Evolutionary conservation across 208 protist genomes (phyloP).

Genomic region (Hexamita inflata): DNA sequence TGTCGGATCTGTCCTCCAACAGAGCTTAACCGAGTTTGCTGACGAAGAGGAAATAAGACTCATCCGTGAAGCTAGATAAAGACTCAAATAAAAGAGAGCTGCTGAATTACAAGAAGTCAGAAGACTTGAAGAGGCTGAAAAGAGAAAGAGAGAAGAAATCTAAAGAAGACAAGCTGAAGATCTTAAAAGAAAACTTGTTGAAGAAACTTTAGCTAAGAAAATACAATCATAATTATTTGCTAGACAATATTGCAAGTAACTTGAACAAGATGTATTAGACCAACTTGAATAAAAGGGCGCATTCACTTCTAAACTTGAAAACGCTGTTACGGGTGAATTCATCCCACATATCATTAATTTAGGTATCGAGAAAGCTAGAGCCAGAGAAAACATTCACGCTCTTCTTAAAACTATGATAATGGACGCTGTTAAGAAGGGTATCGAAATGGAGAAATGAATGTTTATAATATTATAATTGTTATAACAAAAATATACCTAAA

Average conservation of each 20-base stretch:
- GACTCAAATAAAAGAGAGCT: background rate
- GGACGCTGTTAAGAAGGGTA: background rate
- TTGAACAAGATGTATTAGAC: conserved; percentile 8
- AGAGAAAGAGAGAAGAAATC: conserved; percentile 1
- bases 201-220: conserved; percentile 6
- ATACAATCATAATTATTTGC: background rate
- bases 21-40: conserved; percentile 7
- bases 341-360: background rate
- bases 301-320: background rate
- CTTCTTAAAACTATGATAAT: background rate
- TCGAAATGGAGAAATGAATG: conserved; percentile 2
- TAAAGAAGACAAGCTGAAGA: conserved; percentile 1
- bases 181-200: background rate
- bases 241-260: background rate
- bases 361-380: conserved; percentile 5
- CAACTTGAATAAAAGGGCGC: background rate
- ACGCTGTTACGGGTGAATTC: conserved; percentile 11
- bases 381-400: background rate
- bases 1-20: conserved; percentile 1
- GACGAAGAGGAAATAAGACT: conserved; percentile 2
- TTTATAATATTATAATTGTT: background rate
- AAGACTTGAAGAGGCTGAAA: conserved; percentile 13
- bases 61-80: background rate
- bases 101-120: conserved; percentile 20
- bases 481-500: background rate